Conservation (phyloP, 176 grass and related monocot species). For the Tuctoria greenei region DNA sequence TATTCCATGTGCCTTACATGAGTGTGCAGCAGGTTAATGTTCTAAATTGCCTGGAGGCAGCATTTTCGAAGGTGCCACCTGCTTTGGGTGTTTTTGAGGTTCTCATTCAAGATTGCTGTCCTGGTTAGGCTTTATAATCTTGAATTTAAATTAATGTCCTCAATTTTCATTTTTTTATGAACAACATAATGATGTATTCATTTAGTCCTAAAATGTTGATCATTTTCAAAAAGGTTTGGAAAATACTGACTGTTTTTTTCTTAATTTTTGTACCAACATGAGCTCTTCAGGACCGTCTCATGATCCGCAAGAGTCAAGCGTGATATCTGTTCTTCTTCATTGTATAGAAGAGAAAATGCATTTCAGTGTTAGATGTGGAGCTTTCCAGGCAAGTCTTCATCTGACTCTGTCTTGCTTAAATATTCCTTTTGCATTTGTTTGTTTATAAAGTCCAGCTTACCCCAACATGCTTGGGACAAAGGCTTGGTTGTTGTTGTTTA, state of each 20-base stretch:
- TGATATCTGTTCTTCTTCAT: conserved; percentile 62
- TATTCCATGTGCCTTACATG: conserved; percentile 23
- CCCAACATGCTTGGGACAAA: too few species aligned
- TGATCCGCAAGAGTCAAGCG: conserved; percentile 49
- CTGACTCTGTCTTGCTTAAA: conserved; percentile 24
- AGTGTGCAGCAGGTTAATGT: conserved; percentile 62
- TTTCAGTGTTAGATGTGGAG: conserved; percentile 63
- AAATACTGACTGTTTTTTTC: conserved; percentile 5
- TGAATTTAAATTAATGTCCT: conserved; percentile 29
- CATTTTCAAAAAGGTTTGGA: conserved; percentile 30
- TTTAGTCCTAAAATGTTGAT: not conserved
- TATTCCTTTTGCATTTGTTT: conserved; percentile 32
- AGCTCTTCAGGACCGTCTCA: conserved; percentile 44
- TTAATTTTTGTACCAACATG: conserved; percentile 38
- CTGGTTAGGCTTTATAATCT: conserved; percentile 48
- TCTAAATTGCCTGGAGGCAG: conserved; percentile 83
- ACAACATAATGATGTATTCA: conserved; percentile 26
- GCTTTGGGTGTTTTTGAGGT: conserved; percentile 67
- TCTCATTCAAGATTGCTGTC: conserved; percentile 51
- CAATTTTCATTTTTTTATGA: conserved; percentile 9
- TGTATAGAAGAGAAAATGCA: conserved; percentile 59
- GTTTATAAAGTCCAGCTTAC: not conserved
- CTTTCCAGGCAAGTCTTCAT: conserved; percentile 66
- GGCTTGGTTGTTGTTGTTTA: too few species aligned
- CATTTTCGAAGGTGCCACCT: conserved; percentile 79